Conservation (phyloP, 179 eudicot genomes). For the Nepenthes alata region DNA sequence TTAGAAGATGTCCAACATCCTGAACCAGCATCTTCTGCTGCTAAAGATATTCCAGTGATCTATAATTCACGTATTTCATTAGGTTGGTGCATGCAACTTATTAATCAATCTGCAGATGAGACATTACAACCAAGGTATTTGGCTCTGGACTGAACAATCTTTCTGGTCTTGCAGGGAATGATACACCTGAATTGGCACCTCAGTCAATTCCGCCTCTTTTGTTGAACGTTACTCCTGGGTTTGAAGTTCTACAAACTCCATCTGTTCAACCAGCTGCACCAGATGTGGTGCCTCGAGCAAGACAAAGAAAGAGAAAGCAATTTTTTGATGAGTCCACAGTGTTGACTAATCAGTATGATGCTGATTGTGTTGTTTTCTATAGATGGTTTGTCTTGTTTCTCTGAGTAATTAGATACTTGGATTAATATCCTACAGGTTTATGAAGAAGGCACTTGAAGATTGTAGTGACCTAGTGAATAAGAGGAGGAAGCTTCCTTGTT, state of each 20-base stretch:
- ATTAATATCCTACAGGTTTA: slow-evolving; percentile 21
- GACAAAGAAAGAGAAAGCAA: slow-evolving; percentile 31
- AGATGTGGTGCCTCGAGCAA: neutral
- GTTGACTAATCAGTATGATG: slow-evolving; percentile 41
- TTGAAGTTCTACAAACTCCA: neutral
- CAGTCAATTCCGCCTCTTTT: slow-evolving; percentile 14
- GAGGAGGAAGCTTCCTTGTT: slow-evolving; percentile 35
- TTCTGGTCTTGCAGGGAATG: slow-evolving; percentile 18
- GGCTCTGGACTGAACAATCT: neutral
- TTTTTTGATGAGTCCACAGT: slow-evolving; percentile 29
- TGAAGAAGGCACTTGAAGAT: slow-evolving; percentile 30
- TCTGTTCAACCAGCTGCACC: neutral
- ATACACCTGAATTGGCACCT: slow-evolving; percentile 20
- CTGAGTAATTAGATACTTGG: neutral
- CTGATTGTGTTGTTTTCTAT: neutral
- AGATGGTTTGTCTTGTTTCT: too few species aligned
- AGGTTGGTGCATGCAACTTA: slow-evolving; percentile 24
- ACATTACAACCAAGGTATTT: neutral
- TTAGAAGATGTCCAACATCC: slow-evolving; percentile 19
- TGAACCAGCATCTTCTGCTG: slow-evolving; percentile 23
- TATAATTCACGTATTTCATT: slow-evolving; percentile 13
- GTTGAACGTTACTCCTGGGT: neutral
- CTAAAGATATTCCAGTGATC: slow-evolving; percentile 14
- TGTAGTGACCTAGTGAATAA: slow-evolving; percentile 25
- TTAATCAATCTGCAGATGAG: neutral